Base-by-base conservation (phyloP, 129 eudicot genomes). In the Kitagawia praeruptora region DNA sequence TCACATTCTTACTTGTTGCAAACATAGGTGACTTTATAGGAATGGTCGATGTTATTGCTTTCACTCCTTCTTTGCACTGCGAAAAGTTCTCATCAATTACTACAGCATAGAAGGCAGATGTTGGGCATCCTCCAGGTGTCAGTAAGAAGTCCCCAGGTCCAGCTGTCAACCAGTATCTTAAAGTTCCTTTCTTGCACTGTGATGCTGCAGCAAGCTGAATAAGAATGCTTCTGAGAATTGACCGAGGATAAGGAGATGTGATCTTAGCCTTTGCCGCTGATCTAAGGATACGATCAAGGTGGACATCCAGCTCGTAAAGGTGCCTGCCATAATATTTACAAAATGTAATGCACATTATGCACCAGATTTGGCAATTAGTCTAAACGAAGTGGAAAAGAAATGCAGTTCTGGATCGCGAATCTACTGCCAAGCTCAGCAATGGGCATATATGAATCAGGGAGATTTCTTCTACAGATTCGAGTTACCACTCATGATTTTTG, bases 71-170 rank as follows among this genome's bases (percentile, higher is more conserved):
- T 83, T 79, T 89, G 84, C 89, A 83, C 42, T 89, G 97, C 2
- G 85, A 77, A 70, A 91, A 88, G 23, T 88, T 88, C 80, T 91
- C 93, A 12, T 82, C 88, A 38, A 94, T 87, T 18, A 91, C 98
- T 21, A 94, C 83, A 5, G 98, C 98, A 8, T 94, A 94, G 81
- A 94, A 91, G n/a, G 98, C 96, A n/a, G 97, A 63, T 1, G 84
- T 83, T 3, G 91, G 85, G 83, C 92, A 86, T 8, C 88, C 91
- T 46, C 93, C 77, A 40, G 96, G 92, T 61, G 97, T 82, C 75
- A 93, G 98, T 7, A 91, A 47, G 87, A 91, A 91, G 81, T 94
- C 87, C 15, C 98, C 98, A 2, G 98, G 98, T 8, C 98, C 98
- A 19, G 96, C 88, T 81, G 83, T 89, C 67, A 91, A 45, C 98